A percentile compares a stretch with the other conserved stretches of the same genome.
phyloP scores from a whole-genome alignment of 2,329 filamentous ascomycete species.

The Orbilia ellipsospora region DNA sequence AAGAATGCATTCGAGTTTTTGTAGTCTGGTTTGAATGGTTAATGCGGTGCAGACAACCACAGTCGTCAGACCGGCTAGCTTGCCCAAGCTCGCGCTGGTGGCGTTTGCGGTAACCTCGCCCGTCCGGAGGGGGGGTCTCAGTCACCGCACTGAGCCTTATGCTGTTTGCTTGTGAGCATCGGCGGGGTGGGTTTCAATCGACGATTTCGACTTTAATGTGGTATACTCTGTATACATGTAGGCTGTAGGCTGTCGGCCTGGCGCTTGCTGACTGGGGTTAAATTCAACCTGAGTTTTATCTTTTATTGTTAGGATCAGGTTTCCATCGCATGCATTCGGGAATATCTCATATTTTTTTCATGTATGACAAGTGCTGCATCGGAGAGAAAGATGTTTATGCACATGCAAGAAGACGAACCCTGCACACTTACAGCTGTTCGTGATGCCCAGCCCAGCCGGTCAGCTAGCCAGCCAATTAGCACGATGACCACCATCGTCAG shows the following conservation, averaged over 20 bases:
- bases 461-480: too few relatives aligned
- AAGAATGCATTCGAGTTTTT: not conserved
- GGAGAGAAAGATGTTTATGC: not conserved
- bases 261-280: not conserved
- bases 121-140: constrained; percentile 2
- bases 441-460: too few relatives aligned
- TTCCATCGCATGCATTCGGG: not conserved
- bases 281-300: not conserved
- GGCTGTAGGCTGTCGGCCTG: too few relatives aligned
- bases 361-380: too few relatives aligned
- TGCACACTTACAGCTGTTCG: not conserved
- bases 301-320: not conserved
- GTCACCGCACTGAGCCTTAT: not conserved
- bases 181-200: not conserved
- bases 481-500: too few relatives aligned
- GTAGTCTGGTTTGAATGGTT: not conserved
- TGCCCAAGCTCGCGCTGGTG: constrained; percentile 30
- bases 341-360: not conserved
- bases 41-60: too few relatives aligned
- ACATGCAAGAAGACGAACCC: not conserved
- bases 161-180: not conserved
- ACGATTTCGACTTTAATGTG: not conserved
- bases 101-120: constrained; percentile 19
- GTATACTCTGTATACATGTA: too few relatives aligned
- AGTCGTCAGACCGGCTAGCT: constrained; percentile 24